These are phyloP conservation scores for Sphenostylis stenocarpa DNA, from an alignment of 306 rosid species.

Conservation along the genomic window DNA sequence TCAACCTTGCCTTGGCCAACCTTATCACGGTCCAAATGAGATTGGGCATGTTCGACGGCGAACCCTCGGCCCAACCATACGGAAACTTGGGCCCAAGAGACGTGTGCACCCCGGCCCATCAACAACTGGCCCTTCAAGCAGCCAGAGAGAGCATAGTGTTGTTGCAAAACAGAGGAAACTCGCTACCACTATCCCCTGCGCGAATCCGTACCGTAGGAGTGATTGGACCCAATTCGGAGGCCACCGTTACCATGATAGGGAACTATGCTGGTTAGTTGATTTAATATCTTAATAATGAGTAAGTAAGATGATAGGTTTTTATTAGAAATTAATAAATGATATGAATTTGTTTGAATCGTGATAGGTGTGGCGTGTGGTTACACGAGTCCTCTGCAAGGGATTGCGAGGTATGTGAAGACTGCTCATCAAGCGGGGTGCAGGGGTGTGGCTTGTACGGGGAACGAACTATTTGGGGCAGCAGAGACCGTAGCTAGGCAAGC, in stretches of 20 bases:
- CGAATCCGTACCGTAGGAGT: slow-evolving; percentile 63
- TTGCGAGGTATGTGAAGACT: slow-evolving; percentile 62
- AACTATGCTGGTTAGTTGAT: slow-evolving; percentile 72
- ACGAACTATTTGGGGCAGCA: slow-evolving; percentile 49
- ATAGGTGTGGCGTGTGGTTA: slow-evolving; percentile 83
- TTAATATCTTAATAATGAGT: too few relatives aligned
- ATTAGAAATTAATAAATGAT: too few relatives aligned
- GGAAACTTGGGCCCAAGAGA: slow-evolving; percentile 67
- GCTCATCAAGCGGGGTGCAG: slow-evolving; percentile 64
- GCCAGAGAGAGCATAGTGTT: slow-evolving; percentile 83
- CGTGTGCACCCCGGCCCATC: slow-evolving; percentile 65
- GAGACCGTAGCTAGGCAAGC: slow-evolving; percentile 55
- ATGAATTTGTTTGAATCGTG: too few relatives aligned
- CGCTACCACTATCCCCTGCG: slow-evolving; percentile 54
- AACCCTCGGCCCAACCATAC: slow-evolving; percentile 54
- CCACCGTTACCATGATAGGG: slow-evolving; percentile 84
- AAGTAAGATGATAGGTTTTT: too few relatives aligned
- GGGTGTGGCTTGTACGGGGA: slow-evolving; percentile 52
- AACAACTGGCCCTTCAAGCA: slow-evolving; percentile 77
- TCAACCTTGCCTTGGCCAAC: slow-evolving; percentile 68
- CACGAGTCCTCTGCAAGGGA: slow-evolving; percentile 80
- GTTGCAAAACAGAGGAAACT: slow-evolving; percentile 48
- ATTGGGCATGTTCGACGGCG: slow-evolving; percentile 89
- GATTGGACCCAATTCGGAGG: slow-evolving; percentile 89
- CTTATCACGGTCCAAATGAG: slow-evolving; percentile 81